These are phyloP conservation scores for Lichtheimia corymbifera DNA, from an alignment of 371 early-diverging fungal genomes.

Conservation along the genomic window DNA sequence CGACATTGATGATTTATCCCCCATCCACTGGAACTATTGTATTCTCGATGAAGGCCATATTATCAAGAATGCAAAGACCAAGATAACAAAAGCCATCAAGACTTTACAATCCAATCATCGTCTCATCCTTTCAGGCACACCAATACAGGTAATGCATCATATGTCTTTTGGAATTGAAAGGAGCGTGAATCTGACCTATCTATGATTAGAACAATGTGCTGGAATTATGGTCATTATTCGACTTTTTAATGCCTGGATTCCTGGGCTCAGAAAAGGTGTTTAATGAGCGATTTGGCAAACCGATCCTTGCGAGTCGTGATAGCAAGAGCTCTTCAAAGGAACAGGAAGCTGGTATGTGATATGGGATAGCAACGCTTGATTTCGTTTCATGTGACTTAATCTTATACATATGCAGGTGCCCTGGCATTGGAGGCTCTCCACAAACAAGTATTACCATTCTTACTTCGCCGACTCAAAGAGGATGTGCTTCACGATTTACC, in stretches of 20 bases:
- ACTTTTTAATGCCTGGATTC: slow-evolving; percentile 98
- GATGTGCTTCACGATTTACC: slow-evolving; percentile 99
- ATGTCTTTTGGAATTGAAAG: neutral
- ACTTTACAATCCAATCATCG: slow-evolving; percentile 83
- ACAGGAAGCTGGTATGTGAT: slow-evolving; percentile 69
- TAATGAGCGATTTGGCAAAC: slow-evolving; percentile 85
- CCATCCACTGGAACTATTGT: slow-evolving; percentile 91
- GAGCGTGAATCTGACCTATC: neutral
- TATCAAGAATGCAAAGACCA: slow-evolving; percentile 96
- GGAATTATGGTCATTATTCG: slow-evolving; percentile 98
- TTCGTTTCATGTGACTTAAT: neutral
- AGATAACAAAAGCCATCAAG: slow-evolving; percentile 91
- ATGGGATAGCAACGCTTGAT: neutral
- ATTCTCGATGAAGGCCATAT: slow-evolving; percentile 99
- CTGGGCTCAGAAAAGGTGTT: slow-evolving; percentile 90
- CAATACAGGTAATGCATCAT: slow-evolving; percentile 76
- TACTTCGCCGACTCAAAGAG: slow-evolving; percentile 97
- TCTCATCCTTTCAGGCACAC: slow-evolving; percentile 98
- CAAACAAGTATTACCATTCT: slow-evolving; percentile 96
- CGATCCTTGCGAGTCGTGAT: slow-evolving; percentile 88
- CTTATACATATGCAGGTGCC: slow-evolving; percentile 55
- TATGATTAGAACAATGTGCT: slow-evolving; percentile 84
- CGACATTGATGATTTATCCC: slow-evolving; percentile 83
- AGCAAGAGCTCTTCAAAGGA: slow-evolving; percentile 83
- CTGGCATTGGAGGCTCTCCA: slow-evolving; percentile 93